Evolutionary conservation across 106 monocot species (phyloP).

Genomic region (Amphibolis antarctica): DNA sequence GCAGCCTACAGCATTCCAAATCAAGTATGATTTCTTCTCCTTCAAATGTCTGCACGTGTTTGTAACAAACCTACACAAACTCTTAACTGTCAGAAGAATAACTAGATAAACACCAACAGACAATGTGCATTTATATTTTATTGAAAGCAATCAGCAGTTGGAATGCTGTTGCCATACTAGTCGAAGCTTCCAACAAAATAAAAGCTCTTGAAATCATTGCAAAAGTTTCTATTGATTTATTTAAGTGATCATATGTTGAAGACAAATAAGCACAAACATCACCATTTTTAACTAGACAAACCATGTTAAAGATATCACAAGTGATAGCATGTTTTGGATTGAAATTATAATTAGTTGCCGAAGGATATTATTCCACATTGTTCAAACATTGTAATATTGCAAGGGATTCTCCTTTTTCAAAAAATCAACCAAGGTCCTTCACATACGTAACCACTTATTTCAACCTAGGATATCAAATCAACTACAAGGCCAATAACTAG

Average conservation of each 20-base stretch:
- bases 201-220: neutral
- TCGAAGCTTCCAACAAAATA: neutral
- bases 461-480: too few relatives aligned
- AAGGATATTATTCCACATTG: too few relatives aligned
- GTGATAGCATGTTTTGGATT: too few relatives aligned
- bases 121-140: neutral
- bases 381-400: too few relatives aligned
- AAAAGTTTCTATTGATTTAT: neutral
- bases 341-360: too few relatives aligned
- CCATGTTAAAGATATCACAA: too few relatives aligned
- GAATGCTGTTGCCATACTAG: neutral
- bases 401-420: too few relatives aligned
- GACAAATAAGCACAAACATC: neutral
- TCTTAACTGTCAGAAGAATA: neutral
- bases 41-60: conserved; percentile 65
- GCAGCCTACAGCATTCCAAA: conserved; percentile 92
- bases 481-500: too few relatives aligned
- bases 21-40: conserved; percentile 84
- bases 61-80: conserved; percentile 64
- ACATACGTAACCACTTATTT: too few relatives aligned
- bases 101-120: neutral
- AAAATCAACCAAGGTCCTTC: too few relatives aligned
- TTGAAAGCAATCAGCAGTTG: neutral
- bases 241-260: neutral
- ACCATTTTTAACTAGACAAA: too few relatives aligned